Base-by-base conservation (phyloP, 2,329 filamentous ascomycete genomes). In the Colletotrichum sp. region DNA sequence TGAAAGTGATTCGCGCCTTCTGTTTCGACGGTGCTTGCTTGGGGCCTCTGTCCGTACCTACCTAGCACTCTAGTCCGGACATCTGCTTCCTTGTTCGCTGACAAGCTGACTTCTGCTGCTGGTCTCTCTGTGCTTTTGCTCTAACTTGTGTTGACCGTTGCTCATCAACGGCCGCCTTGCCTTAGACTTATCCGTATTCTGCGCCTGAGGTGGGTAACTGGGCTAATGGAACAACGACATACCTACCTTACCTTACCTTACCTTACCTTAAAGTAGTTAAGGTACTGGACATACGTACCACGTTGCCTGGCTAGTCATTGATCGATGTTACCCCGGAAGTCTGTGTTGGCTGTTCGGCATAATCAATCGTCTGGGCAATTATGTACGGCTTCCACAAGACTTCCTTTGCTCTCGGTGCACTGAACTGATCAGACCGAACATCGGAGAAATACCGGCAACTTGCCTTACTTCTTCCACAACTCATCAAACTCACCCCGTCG, bases 11-110 rank as follows among this genome's bases (percentile, higher is more conserved):
- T 76, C 52, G 64, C 70, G 70, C 70, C 70, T 24, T 76, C 39
- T 65, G 73, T 73, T 76, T 76, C 64, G 73, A 72, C 64, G 55
- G 73, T 68, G 69, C 69, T 73, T 75, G 34, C 57, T 68, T 72
- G 70, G 64, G 73, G 39, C 24, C 13, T 49, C 39, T 49, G 39
- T 49, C 39, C 39, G 18, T 49, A 49, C 39, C 18, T 49, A 49
- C 39, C 18, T 49, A 49, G 18, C 39, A 49, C 39, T 66, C 28
- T 72, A 68, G 69, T 73, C 64, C 64, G 72, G 70, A 68, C 69
- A 68, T 68, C 63, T 72, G 32, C 65, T 39, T 63, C 68, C 60
- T 65, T 65, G 60, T 36, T 30, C 34, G 26, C 24, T 44, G 16
- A 44, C 36, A 18, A 44, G 36, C 36, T 36, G 36, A 36, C 6